These are phyloP conservation scores for Capsella bursapastoris DNA, from an alignment of 345 rosid genomes.

Conservation along the genomic window DNA sequence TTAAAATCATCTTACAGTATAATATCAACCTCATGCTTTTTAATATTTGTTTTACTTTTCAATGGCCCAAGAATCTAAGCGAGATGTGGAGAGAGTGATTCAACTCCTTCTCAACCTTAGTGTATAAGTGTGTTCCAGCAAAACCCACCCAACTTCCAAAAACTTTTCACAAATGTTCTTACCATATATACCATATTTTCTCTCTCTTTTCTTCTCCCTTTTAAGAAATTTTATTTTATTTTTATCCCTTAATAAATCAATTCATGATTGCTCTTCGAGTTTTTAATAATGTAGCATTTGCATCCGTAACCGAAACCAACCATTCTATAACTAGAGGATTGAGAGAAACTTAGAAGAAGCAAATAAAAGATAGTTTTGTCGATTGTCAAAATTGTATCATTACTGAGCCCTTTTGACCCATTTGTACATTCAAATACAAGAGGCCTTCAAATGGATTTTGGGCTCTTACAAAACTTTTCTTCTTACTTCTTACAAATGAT, in stretches of 20 bases:
- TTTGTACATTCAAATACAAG: background rate
- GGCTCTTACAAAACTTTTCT: background rate
- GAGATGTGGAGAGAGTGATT: slow-evolving; percentile 24
- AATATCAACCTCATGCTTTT: slow-evolving; percentile 10
- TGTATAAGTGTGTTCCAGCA: slow-evolving; percentile 35
- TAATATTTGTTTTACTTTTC: background rate
- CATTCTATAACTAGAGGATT: background rate
- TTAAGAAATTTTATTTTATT: background rate
- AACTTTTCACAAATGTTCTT: slow-evolving; percentile 13
- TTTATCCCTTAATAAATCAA: background rate
- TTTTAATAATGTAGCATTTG: background rate
- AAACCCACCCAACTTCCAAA: slow-evolving; percentile 24
- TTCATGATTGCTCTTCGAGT: background rate
- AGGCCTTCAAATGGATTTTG: background rate
- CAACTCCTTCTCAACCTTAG: background rate
- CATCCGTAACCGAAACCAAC: background rate
- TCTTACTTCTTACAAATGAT: too few relatives aligned
- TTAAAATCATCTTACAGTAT: background rate
- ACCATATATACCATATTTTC: background rate
- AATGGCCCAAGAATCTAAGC: slow-evolving; percentile 40
- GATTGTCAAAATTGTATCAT: background rate
- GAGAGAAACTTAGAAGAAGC: background rate
- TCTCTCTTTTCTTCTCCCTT: background rate
- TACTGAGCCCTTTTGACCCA: background rate
- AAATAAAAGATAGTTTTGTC: background rate